phyloP scores from a whole-genome alignment of 2,329 filamentous ascomycete genomes.

The Sporothrix schenckii region DNA sequence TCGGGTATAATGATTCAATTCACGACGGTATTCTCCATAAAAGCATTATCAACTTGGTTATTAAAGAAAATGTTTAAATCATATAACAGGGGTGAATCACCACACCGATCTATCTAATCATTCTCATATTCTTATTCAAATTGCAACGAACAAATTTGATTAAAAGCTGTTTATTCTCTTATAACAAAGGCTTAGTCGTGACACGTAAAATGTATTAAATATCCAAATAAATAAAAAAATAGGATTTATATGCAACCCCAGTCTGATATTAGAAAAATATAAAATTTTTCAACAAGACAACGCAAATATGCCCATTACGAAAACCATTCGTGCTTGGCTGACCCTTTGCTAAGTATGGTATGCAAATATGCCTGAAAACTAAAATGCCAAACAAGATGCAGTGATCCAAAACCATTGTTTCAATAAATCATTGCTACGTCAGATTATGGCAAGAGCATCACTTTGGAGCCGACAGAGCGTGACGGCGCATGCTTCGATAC shows the following conservation, averaged over 20 bases:
- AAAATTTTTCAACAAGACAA: background rate
- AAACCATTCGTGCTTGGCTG: background rate
- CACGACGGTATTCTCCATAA: background rate
- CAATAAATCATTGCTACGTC: background rate
- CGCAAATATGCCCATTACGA: background rate
- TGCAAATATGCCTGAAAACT: conserved; percentile 17
- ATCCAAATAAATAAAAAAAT: background rate
- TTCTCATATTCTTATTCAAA: no score
- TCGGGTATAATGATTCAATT: conserved; percentile 1
- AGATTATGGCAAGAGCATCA: conserved; percentile 31
- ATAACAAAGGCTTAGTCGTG: no score
- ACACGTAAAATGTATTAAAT: no score
- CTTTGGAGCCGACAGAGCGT: conserved; percentile 30
- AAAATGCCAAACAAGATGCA: no score
- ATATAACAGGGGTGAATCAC: no score
- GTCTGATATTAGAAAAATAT: background rate
- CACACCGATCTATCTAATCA: no score
- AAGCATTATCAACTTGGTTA: no score
- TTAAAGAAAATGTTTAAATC: background rate
- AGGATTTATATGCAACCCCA: background rate
- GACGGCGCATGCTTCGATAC: background rate
- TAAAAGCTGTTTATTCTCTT: no score
- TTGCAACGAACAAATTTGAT: no score
- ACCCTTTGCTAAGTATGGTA: background rate
- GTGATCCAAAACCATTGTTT: no score